Base-by-base conservation (phyloP, 31 red algal genomes). In the Odonthalia washingtoniensis region DNA sequence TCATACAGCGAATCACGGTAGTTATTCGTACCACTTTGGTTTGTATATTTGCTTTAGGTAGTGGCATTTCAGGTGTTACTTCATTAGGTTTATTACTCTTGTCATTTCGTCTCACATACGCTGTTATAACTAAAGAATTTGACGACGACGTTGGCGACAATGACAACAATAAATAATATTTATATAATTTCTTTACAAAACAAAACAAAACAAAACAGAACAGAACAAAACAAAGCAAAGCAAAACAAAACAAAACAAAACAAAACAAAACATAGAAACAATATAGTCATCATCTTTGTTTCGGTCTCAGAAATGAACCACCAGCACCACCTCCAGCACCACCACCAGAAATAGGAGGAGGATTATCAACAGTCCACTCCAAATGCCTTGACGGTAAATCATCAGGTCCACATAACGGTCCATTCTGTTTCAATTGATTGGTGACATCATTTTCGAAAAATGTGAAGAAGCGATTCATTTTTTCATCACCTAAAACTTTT, bases 21-120 rank as follows among this genome's bases (percentile, higher is more conserved):
- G 83, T 91, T 32, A 81, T 95, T 5, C 42, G 93, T 27, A 87
- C 87, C 6, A 75, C 35, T 30, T 70, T 95, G 16, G 87, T 95
- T 4, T 89, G 88, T 26, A 32, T 95, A 0, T 82, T 92, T 39
- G 85, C 93, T 18, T 83, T 95, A 16, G 93, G 82, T 37, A 89
- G 79, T 49, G 93, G 93, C 61, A 82, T 95, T 41, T 85, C 90
- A 17, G 89, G 89, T n/a, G 83, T 95, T 38, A 90, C 87, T 5
- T 75, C 82, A 0, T 61, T 95, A n/a, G 93, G 93, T 0, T 74
- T 95, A 31, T 81, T 91, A 4, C 17, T 91, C 74, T 36, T 95
- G 37, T 65, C 37, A 27, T 42, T 60, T 30, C 81, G 90, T 16
- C 87, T 82, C 26, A 74, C 76, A 33, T 46, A 65, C 38, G 90